Base-by-base conservation (phyloP, 2,329 filamentous ascomycete species). In the Scedosporium minutisporum region DNA sequence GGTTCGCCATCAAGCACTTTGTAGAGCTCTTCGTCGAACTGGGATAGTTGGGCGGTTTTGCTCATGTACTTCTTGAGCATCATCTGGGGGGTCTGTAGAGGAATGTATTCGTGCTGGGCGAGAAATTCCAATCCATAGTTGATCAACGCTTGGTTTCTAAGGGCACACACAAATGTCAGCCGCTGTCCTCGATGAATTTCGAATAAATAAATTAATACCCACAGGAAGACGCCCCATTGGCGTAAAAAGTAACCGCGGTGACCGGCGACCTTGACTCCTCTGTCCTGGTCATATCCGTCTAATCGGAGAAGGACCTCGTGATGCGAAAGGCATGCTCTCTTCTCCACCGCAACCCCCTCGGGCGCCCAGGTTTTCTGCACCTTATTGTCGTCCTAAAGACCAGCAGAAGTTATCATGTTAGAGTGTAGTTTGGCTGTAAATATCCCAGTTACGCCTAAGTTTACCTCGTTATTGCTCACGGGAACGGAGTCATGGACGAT, bases 21-120 rank as follows among this genome's bases (percentile, higher is more conserved):
- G 83, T 99, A 99, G 60, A 99, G 80, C 76, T 97, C 93, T 74
- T 97, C 95, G 71, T 99, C 95, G 71, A 99, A 99, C 71, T 97
- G 90, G 68, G 95, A 92, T 27, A 99, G 86, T 77, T 99, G 95
- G 2, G 95, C 95, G 0, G 95, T 99, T 82, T 97, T 97, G 65
- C 90, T 93, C 95, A 99, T 99, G 74, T 91, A 88, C 60, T 96
- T 90, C 75, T 90, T 90, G 66, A 93, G 84, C 90, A 97, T 96
- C 80, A 99, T 96, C 72, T 91, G 92, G 1, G 93, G 93, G 1
- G 93, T 89, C 71, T 95, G 90, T 67, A 93, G 86, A 6, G 90
- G 87, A 33, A 83, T 91, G 76, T 92, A 96, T 63, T 89, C 92
- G 75, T 88, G 89, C 69, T 84, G 81, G 74, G 85, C 85, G 62